A percentile compares a stretch with the other conserved stretches of the same genome.
Conservation (phyloP, 768 basidiomycete genomes). For the Hygrophoropsis aurantiaca region DNA sequence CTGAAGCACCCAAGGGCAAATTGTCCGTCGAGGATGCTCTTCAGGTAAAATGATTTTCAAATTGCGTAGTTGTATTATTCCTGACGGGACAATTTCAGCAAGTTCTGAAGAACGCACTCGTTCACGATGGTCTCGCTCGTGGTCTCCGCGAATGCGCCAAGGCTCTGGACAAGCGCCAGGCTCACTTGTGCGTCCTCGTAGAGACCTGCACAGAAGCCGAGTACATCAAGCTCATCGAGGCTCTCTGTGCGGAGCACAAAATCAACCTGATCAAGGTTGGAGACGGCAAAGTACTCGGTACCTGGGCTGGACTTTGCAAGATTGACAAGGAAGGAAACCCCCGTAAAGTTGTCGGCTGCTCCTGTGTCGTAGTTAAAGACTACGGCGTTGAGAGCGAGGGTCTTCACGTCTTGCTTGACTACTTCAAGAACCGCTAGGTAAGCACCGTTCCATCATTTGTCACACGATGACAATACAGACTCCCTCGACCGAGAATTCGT, state of each 20-base stretch:
- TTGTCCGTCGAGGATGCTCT: conserved; percentile 94
- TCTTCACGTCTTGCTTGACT: conserved; percentile 88
- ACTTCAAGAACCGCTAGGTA: conserved; percentile 92
- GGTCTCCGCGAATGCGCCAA: conserved; percentile 98
- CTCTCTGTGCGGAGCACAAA: conserved; percentile 98
- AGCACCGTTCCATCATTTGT: conserved; percentile 16
- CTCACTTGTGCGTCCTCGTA: conserved; percentile 97
- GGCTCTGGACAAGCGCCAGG: conserved; percentile 97
- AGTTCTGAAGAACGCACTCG: conserved; percentile 98
- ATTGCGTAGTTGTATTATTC: background rate
- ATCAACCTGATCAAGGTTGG: conserved; percentile 99
- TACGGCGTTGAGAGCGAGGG: conserved; percentile 96
- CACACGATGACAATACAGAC: conserved; percentile 82
- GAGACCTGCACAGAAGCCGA: conserved; percentile 99
- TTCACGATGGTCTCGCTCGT: conserved; percentile 97
- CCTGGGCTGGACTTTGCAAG: conserved; percentile 99
- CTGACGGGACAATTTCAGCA: conserved; percentile 69
- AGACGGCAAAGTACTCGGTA: conserved; percentile 96
- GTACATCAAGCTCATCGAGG: conserved; percentile 99
- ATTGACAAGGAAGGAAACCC: conserved; percentile 99
- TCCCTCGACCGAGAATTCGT: conserved; percentile 83
- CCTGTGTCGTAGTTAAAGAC: conserved; percentile 96
- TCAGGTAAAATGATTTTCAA: conserved; percentile 50
- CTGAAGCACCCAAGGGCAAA: conserved; percentile 93
- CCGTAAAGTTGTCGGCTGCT: conserved; percentile 91